Evolutionary conservation across 2,329 filamentous ascomycete species (phyloP).

Genomic region (Neonectria faginata): DNA sequence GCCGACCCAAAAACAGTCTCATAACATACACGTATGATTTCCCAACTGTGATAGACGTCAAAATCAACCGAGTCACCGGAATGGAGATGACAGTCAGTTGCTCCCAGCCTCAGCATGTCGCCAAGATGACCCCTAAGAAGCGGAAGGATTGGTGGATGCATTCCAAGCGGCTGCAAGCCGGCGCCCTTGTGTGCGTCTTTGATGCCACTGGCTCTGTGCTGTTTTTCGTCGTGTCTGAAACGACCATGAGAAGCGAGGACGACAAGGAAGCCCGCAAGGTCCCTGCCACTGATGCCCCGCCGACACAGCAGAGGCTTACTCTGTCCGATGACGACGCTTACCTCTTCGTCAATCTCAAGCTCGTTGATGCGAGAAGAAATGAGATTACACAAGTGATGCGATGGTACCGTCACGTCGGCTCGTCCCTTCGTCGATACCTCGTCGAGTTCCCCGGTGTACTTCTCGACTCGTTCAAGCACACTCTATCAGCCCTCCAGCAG

Average conservation of each 20-base stretch:
- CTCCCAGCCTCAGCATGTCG: conserved; percentile 54
- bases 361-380: neutral
- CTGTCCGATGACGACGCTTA: neutral
- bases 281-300: conserved; percentile 29
- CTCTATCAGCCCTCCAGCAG: conserved; percentile 20
- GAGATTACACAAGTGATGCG: neutral
- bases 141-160: conserved; percentile 63
- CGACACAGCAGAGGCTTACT: neutral
- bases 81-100: conserved; percentile 60
- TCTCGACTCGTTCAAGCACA: conserved; percentile 27
- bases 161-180: conserved; percentile 60
- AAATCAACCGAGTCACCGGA: conserved; percentile 49
- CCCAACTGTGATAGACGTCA: conserved; percentile 50
- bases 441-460: conserved; percentile 33
- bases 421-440: conserved; percentile 1
- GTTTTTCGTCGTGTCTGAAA: conserved; percentile 55
- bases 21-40: conserved; percentile 47
- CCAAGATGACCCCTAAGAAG: conserved; percentile 37
- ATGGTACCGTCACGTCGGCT: neutral
- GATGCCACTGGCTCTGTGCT: conserved; percentile 52
- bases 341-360: conserved; percentile 15
- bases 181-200: conserved; percentile 63
- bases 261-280: conserved; percentile 41
- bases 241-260: conserved; percentile 30
- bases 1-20: conserved; percentile 39